Base-by-base conservation (phyloP, 208 protist species). In the Crithidia sp. region DNA sequence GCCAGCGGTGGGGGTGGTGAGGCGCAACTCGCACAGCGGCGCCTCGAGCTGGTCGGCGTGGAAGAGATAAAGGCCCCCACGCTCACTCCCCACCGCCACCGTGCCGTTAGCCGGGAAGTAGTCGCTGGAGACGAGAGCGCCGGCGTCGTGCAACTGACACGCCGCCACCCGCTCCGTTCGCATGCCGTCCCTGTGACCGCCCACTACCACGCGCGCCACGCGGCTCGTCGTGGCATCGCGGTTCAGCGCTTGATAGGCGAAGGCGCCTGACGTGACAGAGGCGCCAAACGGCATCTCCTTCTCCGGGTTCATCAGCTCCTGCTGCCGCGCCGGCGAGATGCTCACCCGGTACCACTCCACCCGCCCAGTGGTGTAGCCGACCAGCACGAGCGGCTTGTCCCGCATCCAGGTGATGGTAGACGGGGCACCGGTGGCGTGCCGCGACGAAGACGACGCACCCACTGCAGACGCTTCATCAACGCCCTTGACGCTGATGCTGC, bases 351-450 rank as follows among this genome's bases (percentile, higher is more conserved):
- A 96, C 92, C 92, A 96, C 70, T 94, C 87, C 45, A 93, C 80
- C 0, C 74, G 55, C 4, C 92, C 89, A 2, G 71, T 84, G 53
- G 64, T 79, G 71, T 90, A 90, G 28, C 92, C 92, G 2, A 96
- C 92, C 52, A 94, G 77, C 14, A 96, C 84, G n/a, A 96, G 62
- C 12, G 89, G 84, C 68, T 83, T 83, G 66, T 93, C 82, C 7
- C 88, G 85, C 84, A 96, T 88, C 88, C 92, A 96, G 16, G 89
- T 96, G 54, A 96, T 90, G 12, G 92, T 96, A n/a, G 83, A 84
- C 43, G 85, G 86, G 8, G 66, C 79, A 13, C 68, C 74, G 17
- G 4, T n/a, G 55, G 0, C 45, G 16, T 9, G 16, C 4, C 5
- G 56, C 5, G 60, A 52, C 7, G 60, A 19, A 62, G 36, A 10